Evolutionary conservation across 495 filamentous ascomycete species (phyloP).

Genomic region (Daldinia vernicosa): DNA sequence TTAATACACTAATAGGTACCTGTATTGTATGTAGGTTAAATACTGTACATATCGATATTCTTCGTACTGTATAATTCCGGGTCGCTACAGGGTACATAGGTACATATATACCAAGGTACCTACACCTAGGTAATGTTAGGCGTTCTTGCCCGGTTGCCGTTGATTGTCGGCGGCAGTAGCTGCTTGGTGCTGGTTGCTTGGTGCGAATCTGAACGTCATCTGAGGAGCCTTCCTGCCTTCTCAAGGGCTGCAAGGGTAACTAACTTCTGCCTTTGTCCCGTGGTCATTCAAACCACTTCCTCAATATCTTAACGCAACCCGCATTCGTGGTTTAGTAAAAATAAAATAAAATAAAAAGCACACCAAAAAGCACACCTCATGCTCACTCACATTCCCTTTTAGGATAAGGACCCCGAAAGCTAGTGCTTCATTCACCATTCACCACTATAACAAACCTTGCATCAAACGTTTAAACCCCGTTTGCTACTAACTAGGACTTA

Average conservation of each 20-base stretch:
- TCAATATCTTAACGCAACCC: neutral
- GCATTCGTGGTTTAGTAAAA: constrained; percentile 2
- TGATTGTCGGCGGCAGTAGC: neutral
- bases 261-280: constrained; percentile 27
- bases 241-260: too few species aligned
- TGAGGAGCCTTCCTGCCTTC: constrained; percentile 30
- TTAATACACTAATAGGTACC: too few species aligned
- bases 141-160: constrained; percentile 15
- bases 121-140: too few species aligned
- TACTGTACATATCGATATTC: neutral
- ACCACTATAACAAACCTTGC: constrained; percentile 3
- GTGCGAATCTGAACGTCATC: constrained; percentile 40
- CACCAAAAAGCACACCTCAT: neutral
- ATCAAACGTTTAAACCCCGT: constrained; percentile 1
- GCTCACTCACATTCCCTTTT: constrained; percentile 3
- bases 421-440: constrained; percentile 6
- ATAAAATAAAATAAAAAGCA: constrained; percentile 3
- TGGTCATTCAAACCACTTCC: constrained; percentile 3
- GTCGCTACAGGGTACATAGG: constrained; percentile 1
- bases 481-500: constrained; percentile 12
- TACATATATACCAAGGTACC: too few species aligned
- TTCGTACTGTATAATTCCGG: neutral
- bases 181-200: constrained; percentile 2
- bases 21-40: neutral
- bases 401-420: neutral